Evolutionary conservation across 192 early-diverging fungal genomes (phyloP).

Genomic region (Phycomyces blakesleeanus): DNA sequence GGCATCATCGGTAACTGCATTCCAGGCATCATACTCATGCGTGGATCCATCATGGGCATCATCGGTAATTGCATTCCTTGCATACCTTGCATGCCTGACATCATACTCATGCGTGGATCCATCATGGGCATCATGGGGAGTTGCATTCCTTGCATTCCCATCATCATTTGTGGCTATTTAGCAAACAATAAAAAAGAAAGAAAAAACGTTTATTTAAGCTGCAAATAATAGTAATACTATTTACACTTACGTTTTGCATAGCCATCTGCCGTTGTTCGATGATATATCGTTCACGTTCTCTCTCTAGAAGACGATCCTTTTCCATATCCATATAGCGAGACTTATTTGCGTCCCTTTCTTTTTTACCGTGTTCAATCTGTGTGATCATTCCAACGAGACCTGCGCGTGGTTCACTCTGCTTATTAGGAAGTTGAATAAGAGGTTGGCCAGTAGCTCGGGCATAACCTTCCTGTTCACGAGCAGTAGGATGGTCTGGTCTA

Average conservation of each 20-base stretch:
- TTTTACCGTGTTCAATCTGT: conserved; percentile 33
- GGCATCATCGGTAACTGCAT: conserved; percentile 2
- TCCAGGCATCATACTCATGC: conserved; percentile 15
- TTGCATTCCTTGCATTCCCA: background rate
- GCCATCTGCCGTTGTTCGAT: conserved; percentile 33
- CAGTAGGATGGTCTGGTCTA: conserved; percentile 30
- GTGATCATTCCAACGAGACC: conserved; percentile 40
- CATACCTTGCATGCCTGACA: conserved; percentile 11
- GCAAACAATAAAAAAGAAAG: background rate
- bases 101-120: conserved; percentile 31
- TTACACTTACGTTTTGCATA: conserved; percentile 13
- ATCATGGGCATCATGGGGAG: conserved; percentile 18
- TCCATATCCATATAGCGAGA: conserved; percentile 20
- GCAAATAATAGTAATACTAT: background rate
- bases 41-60: conserved; percentile 29
- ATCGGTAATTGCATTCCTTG: conserved; percentile 2
- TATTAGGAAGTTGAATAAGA: conserved; percentile 31
- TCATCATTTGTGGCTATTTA: conserved; percentile 2
- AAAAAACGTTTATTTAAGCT: background rate
- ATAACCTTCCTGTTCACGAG: conserved; percentile 34
- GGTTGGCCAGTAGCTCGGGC: conserved; percentile 34
- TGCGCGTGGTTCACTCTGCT: conserved; percentile 35
- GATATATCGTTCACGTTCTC: conserved; percentile 29
- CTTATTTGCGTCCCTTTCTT: conserved; percentile 22
- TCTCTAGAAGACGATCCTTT: conserved; percentile 27